Evolutionary conservation across 164 flowering plant genomes (phyloP).

Genomic region (Dillenia suffruticosa): DNA sequence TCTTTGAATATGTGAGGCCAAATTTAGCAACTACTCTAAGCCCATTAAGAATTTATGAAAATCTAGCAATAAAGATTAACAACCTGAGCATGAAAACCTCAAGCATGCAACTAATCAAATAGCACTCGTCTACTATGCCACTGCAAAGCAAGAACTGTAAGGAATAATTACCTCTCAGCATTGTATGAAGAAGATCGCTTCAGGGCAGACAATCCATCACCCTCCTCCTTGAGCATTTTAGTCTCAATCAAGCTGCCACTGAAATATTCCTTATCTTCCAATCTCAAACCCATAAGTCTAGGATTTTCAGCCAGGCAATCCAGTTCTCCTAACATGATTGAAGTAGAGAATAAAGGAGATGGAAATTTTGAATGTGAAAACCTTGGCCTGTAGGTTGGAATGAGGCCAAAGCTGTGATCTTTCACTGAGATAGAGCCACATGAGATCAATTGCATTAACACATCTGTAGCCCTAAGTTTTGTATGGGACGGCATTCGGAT

Average conservation of each 20-base stretch:
- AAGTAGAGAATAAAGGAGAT: slow-evolving; percentile 67
- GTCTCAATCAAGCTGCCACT: slow-evolving; percentile 91
- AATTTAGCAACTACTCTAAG: no score
- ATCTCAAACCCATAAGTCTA: slow-evolving; percentile 51
- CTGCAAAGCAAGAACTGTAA: no score
- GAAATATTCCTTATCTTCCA: slow-evolving; percentile 90
- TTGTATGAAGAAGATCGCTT: slow-evolving; percentile 88
- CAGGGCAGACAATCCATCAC: slow-evolving; percentile 33
- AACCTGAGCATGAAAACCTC: no score
- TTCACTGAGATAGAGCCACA: slow-evolving; percentile 95
- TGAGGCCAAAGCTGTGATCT: slow-evolving; percentile 77
- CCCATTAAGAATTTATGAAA: no score
- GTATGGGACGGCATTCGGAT: slow-evolving; percentile 32
- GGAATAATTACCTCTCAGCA: slow-evolving; percentile 62
- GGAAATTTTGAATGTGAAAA: slow-evolving; percentile 59
- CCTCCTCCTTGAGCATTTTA: slow-evolving; percentile 52
- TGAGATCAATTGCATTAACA: slow-evolving; percentile 86
- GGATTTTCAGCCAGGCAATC: slow-evolving; percentile 72
- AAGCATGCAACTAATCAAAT: no score
- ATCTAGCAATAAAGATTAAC: no score
- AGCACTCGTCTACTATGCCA: no score
- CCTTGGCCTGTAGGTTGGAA: slow-evolving; percentile 72
- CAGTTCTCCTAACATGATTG: slow-evolving; percentile 67
- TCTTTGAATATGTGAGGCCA: no score
- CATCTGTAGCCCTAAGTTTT: slow-evolving; percentile 68